Evolutionary conservation across 1,139 yeast species (phyloP), one percentile per base, ranked within the genome.

Genomic region (Geotrichum europaeum): DNA sequence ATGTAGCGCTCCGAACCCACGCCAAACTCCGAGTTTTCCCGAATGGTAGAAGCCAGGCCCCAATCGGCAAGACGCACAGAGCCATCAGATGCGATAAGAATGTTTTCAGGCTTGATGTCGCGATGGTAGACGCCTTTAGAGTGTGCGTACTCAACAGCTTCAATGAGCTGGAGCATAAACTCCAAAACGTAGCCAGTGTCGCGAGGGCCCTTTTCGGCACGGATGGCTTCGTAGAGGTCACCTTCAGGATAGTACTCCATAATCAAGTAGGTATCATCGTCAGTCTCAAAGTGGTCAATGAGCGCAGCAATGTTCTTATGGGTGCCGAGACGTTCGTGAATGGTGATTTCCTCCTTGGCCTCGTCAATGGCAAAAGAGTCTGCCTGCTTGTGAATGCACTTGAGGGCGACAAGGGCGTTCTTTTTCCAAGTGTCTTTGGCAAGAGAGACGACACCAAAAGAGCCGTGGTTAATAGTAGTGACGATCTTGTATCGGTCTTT

Each of bases 1-100:
- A 94, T 94, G 74, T 94, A 94, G 63, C 97, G 80, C 73, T 92
- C 97, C 56, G 94, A 85, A 28, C 99, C 99, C 62, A 92, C 89
- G 65, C 92, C 97, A 72, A 91, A 89, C 69, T 92, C 97, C 51
- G 82, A 75, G 68, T 91, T 85, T 53, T 76, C 75, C 58, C 77
- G 76, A 36, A 80, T 77, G 20, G 87, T 84, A 1, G 97, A 87
- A 1, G 96, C 96, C 68, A 90, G 78, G 2, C 97, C 97, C 94
- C 96, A 90, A 75, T 90, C 97, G 61, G 96, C 89, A 60, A 90
- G 77, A 71, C 89, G 89, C 68, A 90, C 85, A 36, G 86, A 79
- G 69, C 89, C 94, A 63, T 86, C 86, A 57, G 64, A 65, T 53
- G 87, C 79, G 65, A 90, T 85, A 69, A 90, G 79, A 55, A 90